These are phyloP conservation scores for Pseudopyricularia javanii DNA, from an alignment of 2,329 filamentous ascomycete genomes.

Conservation along the genomic window DNA sequence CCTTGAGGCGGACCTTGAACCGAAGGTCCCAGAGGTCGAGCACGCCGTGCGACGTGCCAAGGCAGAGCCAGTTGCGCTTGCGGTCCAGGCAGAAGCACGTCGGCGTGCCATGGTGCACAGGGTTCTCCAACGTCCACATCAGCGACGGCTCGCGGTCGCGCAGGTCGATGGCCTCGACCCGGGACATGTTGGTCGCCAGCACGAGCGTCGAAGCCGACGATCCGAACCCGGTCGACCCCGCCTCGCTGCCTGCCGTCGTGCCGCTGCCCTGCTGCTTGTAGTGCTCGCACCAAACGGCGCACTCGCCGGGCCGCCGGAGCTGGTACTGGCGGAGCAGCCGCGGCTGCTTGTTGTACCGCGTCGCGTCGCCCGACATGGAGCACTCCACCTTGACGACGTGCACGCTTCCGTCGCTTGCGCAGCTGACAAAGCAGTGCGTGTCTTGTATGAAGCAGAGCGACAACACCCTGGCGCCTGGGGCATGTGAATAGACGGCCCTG, in stretches of 20 bases:
- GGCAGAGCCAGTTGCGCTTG: constrained; percentile 76
- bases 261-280: constrained; percentile 62
- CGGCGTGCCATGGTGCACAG: constrained; percentile 80
- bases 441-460: constrained; percentile 85
- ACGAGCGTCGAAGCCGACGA: constrained; percentile 55
- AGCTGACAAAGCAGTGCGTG: constrained; percentile 87
- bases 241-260: not conserved
- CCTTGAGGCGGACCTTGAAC: constrained; percentile 79
- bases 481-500: constrained; percentile 72
- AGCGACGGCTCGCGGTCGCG: constrained; percentile 60
- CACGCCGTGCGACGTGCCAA: constrained; percentile 88
- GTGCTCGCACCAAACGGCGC: constrained; percentile 84
- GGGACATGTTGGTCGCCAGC: constrained; percentile 75
- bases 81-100: constrained; percentile 85
- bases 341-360: constrained; percentile 62
- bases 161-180: constrained; percentile 74
- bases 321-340: constrained; percentile 68
- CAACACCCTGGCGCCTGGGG: constrained; percentile 58
- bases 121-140: constrained; percentile 71
- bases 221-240: not conserved
- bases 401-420: constrained; percentile 79
- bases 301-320: constrained; percentile 54
- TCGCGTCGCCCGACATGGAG: constrained; percentile 4
- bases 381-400: constrained; percentile 75
- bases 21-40: constrained; percentile 92